Percentiles rank a stretch among this genome's conserved stretches.
phyloP scores from a whole-genome alignment of 1,284 basidiomycete species.

The Fomitopsis schrenkii region DNA sequence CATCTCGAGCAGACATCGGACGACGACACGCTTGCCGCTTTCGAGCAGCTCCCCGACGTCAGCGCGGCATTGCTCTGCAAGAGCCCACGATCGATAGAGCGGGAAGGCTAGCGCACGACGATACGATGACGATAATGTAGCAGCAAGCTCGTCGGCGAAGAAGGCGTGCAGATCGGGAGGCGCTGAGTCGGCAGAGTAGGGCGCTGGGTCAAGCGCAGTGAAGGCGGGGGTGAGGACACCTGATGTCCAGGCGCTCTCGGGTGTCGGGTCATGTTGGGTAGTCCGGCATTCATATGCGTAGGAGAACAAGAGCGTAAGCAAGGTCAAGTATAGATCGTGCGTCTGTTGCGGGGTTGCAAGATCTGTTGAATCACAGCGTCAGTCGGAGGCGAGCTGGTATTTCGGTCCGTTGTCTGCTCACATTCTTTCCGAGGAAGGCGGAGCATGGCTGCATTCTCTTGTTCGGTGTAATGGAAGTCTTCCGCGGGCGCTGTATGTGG shows the following conservation, averaged over 20 bases:
- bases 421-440: constrained; percentile 75
- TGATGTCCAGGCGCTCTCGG: constrained; percentile 83
- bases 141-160: constrained; percentile 42
- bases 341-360: constrained; percentile 50
- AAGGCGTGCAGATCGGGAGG: constrained; percentile 27
- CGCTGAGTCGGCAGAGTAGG: constrained; percentile 31
- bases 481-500: constrained; percentile 36
- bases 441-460: constrained; percentile 65
- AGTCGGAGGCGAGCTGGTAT: neutral
- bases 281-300: constrained; percentile 75
- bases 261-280: constrained; percentile 68
- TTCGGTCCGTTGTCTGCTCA: constrained; percentile 30
- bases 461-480: constrained; percentile 56
- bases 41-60: constrained; percentile 60
- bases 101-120: constrained; percentile 72
- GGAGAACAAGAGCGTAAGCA: constrained; percentile 68
- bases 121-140: constrained; percentile 57
- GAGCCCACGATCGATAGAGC: constrained; percentile 67
- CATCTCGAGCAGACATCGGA: constrained; percentile 62
- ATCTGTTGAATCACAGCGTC: constrained; percentile 39
- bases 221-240: constrained; percentile 66
- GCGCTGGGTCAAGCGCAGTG: constrained; percentile 70
- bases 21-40: constrained; percentile 55
- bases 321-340: constrained; percentile 59
- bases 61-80: constrained; percentile 60